phyloP scores from a whole-genome alignment of 345 rosid genomes.

The Sonneratia alba region DNA sequence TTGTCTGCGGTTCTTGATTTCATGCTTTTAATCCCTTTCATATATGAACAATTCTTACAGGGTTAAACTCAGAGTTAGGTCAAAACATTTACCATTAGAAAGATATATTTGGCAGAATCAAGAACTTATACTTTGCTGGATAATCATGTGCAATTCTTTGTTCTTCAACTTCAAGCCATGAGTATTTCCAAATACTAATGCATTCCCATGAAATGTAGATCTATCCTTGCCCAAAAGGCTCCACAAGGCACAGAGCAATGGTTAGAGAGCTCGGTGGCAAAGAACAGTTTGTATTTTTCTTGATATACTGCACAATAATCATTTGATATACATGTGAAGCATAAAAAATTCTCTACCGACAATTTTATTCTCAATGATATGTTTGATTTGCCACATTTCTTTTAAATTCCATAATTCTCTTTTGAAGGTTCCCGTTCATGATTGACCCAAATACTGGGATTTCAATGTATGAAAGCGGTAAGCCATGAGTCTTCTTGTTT shows the following conservation, averaged over 20 bases:
- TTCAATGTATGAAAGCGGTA: slow-evolving; percentile 77
- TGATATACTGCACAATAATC: background rate
- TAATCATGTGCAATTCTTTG: background rate
- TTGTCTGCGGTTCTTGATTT: background rate
- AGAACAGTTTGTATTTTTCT: slow-evolving; percentile 49
- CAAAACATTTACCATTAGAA: background rate
- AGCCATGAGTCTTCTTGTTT: slow-evolving; percentile 12
- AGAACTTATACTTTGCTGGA: background rate
- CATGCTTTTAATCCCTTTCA: background rate
- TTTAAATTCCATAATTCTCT: background rate
- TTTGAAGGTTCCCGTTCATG: slow-evolving; percentile 71
- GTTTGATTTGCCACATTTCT: background rate
- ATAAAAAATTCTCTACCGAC: background rate
- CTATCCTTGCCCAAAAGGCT: slow-evolving; percentile 87
- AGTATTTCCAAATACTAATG: background rate
- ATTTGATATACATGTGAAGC: background rate
- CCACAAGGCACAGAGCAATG: slow-evolving; percentile 61
- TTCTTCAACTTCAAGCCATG: background rate
- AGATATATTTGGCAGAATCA: background rate
- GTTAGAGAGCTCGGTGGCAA: slow-evolving; percentile 67
- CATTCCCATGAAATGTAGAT: slow-evolving; percentile 34
- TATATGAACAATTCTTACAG: background rate
- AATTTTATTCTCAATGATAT: background rate
- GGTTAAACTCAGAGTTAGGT: background rate
- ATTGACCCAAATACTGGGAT: slow-evolving; percentile 60